A percentile compares a stretch with the other conserved stretches of the same genome.
phyloP scores from a whole-genome alignment of 176 grass and related monocot genomes.

The Dactylis glomerata region DNA sequence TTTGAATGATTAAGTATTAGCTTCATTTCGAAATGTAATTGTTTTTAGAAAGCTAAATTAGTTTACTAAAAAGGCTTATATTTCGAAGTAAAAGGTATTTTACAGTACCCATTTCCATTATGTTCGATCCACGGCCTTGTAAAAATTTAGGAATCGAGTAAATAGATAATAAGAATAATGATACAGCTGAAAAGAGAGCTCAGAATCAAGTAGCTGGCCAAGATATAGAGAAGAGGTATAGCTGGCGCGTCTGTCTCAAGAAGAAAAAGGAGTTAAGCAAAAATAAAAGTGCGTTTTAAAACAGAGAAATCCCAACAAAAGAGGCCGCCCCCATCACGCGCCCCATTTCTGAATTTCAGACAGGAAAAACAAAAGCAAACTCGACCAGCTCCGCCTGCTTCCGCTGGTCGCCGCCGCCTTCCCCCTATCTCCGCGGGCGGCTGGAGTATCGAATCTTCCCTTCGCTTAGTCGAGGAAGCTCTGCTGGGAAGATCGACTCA shows the following conservation, averaged over 20 bases:
- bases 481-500: conserved; percentile 12
- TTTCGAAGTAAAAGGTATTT: too few relatives aligned
- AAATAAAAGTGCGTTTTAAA: conserved; percentile 4
- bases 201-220: background rate
- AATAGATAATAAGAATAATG: background rate
- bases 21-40: too few relatives aligned
- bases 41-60: too few relatives aligned
- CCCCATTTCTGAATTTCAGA: conserved; percentile 25
- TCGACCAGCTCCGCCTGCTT: conserved; percentile 14
- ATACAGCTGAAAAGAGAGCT: too few relatives aligned
- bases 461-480: background rate
- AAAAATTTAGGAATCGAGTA: background rate
- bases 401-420: conserved; percentile 23
- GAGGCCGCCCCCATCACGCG: conserved; percentile 11
- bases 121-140: too few relatives aligned
- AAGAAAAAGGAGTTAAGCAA: background rate
- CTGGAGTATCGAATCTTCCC: conserved; percentile 5
- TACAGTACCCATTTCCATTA: too few relatives aligned
- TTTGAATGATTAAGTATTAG: too few relatives aligned
- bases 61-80: too few relatives aligned
- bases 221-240: background rate
- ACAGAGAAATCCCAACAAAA: conserved; percentile 34
- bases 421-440: background rate
- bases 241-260: background rate
- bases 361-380: background rate